phyloP scores from a whole-genome alignment of 2,329 filamentous ascomycete genomes.

The Podosphaera aphanis region DNA sequence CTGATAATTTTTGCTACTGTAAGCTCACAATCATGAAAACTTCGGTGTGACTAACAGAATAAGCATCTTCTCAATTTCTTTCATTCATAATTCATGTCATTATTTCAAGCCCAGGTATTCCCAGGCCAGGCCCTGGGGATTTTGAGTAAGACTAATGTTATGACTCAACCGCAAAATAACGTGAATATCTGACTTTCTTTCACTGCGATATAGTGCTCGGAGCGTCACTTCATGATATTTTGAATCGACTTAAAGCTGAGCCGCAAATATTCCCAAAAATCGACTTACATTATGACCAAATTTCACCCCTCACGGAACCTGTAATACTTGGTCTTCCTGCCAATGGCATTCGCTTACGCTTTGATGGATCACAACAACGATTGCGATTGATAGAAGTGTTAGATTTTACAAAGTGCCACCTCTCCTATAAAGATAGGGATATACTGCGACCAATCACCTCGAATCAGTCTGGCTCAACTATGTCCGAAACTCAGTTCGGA shows the following conservation, averaged over 20 bases:
- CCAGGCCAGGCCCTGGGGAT: constrained; percentile 35
- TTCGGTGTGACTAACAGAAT: too few relatives aligned
- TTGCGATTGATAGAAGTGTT: constrained; percentile 74
- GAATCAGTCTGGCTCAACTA: constrained; percentile 11
- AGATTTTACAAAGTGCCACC: constrained; percentile 66
- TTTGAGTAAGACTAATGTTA: constrained; percentile 8
- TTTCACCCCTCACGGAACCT: constrained; percentile 49
- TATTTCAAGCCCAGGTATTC: constrained; percentile 37
- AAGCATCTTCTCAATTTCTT: too few relatives aligned
- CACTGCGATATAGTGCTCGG: constrained; percentile 41
- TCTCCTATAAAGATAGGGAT: constrained; percentile 64
- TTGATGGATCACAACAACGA: constrained; percentile 82
- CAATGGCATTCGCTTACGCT: constrained; percentile 75
- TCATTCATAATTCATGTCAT: constrained; percentile 19
- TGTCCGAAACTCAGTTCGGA: constrained; percentile 22
- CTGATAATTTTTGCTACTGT: too few relatives aligned
- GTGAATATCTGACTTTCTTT: background rate
- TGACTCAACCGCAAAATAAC: background rate
- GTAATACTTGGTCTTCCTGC: constrained; percentile 53
- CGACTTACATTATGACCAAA: constrained; percentile 59
- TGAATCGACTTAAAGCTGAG: constrained; percentile 73
- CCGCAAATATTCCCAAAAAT: constrained; percentile 63
- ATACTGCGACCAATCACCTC: constrained; percentile 40
- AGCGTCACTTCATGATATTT: constrained; percentile 70
- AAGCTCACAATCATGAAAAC: too few relatives aligned